Evolutionary conservation across 768 basidiomycete genomes (phyloP), one percentile per base, ranked within the genome.

Genomic region (Coprinopsis marcescibilis): DNA sequence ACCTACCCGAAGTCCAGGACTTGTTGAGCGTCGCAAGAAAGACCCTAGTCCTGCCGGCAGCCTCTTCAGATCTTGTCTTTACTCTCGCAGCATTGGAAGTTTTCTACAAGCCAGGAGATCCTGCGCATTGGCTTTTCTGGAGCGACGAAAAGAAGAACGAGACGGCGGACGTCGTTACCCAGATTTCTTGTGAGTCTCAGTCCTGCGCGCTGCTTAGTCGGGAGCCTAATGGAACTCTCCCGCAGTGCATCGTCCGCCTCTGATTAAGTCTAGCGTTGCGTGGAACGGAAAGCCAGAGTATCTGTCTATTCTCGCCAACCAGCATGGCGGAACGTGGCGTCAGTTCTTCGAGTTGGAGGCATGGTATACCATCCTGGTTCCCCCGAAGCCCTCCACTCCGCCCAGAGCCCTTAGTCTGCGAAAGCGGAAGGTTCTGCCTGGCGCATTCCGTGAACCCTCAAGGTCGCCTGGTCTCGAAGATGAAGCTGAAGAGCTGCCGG

Each of bases 41-140:
- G 52, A 65, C 53, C 60, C 63, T 65, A 58, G 62, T 54, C 10
- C 61, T 78, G 50, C 65, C 75, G 45, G 2, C 62, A 26, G 47
- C 66, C 27, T 56, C 76, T 41, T 67, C 71, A 33, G 63, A 73
- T 47, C 56, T 70, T 47, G 60, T 82, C 46, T 72, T 80, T 50
- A 71, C 74, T 21, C 75, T 85, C 43, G 77, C 75, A 3, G 83
- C 82, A 2, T 73, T 85, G 50, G 71, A 73, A 8, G 75, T 83
- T 11, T 73, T 81, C 53, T 72, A 77, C 54, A 65, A 68, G 39
- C 75, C 74, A 13, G 66, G 69, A 24, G 73, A 81, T 58, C 73
- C 73, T 12, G 76, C 72, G 4, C 81, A 83, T 55, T 78, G 77
- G 75, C 61, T 78, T n/a, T 76, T 85, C 57, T 85, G 83, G 83